phyloP scores from a whole-genome alignment of 345 rosid genomes.

The Heritiera fomes region DNA sequence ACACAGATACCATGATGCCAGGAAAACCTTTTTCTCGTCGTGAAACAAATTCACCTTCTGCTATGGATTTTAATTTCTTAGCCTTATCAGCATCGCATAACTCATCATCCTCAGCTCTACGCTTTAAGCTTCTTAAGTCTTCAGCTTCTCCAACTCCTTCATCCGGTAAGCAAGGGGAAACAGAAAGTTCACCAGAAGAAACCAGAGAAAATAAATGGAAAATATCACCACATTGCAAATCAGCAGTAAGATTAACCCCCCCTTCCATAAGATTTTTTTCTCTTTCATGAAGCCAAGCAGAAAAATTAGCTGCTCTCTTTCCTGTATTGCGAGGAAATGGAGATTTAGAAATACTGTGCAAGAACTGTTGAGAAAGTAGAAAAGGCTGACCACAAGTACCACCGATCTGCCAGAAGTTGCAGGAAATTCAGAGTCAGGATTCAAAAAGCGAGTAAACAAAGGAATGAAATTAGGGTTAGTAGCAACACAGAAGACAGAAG shows the following conservation, averaged over 20 bases:
- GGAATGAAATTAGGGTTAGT: background rate
- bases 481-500: background rate
- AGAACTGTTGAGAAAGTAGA: conserved; percentile 74
- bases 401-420: conserved; percentile 66
- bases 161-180: conserved; percentile 69
- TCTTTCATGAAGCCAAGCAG: conserved; percentile 62
- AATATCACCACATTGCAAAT: conserved; percentile 93
- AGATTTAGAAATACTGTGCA: conserved; percentile 72
- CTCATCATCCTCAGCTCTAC: conserved; percentile 63
- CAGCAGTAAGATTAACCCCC: conserved; percentile 54
- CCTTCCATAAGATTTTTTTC: conserved; percentile 59
- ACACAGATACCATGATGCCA: conserved; percentile 63
- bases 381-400: conserved; percentile 78
- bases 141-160: conserved; percentile 97
- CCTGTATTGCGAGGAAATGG: conserved; percentile 81
- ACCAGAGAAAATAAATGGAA: conserved; percentile 71
- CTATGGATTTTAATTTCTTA: conserved; percentile 60
- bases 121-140: conserved; percentile 72
- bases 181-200: conserved; percentile 70
- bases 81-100: conserved; percentile 44
- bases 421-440: conserved; percentile 21
- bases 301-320: conserved; percentile 75
- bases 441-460: conserved; percentile 8
- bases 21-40: conserved; percentile 97
- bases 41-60: conserved; percentile 74